phyloP scores from a whole-genome alignment of 495 filamentous ascomycete genomes.

The Neurospora africana region DNA sequence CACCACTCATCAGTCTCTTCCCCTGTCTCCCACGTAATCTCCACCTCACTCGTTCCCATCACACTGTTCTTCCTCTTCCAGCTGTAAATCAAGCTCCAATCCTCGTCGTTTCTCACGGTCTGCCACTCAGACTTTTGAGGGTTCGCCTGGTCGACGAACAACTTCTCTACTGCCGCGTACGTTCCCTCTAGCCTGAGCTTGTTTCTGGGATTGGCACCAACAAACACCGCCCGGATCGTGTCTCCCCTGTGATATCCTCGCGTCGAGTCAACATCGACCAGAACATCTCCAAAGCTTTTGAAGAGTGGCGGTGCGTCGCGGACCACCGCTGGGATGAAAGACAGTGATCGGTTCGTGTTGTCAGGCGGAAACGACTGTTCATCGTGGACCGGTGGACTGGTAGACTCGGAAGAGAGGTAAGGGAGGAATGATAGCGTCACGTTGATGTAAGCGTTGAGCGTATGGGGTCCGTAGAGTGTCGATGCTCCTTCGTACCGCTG shows the following conservation, averaged over 20 bases:
- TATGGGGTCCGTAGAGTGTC: constrained; percentile 89
- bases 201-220: constrained; percentile 87
- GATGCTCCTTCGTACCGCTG: constrained; percentile 95
- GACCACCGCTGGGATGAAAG: constrained; percentile 72
- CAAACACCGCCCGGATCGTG: constrained; percentile 55
- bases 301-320: constrained; percentile 62
- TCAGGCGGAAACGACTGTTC: constrained; percentile 63
- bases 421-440: constrained; percentile 62
- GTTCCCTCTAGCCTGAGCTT: constrained; percentile 69
- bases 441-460: constrained; percentile 83
- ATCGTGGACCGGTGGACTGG: constrained; percentile 33
- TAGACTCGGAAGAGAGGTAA: constrained; percentile 38
- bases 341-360: constrained; percentile 68
- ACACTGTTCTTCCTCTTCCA: constrained; percentile 68
- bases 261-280: constrained; percentile 41
- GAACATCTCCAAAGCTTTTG: constrained; percentile 66
- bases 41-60: constrained; percentile 70
- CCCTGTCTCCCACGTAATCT: constrained; percentile 69
- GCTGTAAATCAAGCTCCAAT: constrained; percentile 70
- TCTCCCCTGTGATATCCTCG: constrained; percentile 53
- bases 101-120: constrained; percentile 57
- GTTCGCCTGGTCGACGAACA: constrained; percentile 21
- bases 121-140: constrained; percentile 39
- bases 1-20: constrained; percentile 38
- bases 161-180: constrained; percentile 67